Evolutionary conservation across 768 basidiomycete genomes (phyloP).

Genomic region (Pleurotus eryngii): DNA sequence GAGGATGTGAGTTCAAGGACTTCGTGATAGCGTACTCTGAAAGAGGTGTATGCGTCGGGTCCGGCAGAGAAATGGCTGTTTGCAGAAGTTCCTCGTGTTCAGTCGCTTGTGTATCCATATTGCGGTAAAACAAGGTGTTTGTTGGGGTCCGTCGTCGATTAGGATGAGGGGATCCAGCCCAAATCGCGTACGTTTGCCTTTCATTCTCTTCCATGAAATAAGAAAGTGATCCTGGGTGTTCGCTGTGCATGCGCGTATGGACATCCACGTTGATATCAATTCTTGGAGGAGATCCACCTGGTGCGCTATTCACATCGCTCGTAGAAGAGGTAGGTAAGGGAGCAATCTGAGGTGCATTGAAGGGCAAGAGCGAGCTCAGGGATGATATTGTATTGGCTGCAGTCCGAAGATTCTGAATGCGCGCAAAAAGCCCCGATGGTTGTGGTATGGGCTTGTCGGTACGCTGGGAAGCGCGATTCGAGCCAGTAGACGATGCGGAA

Average conservation of each 20-base stretch:
- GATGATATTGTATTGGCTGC: slow-evolving; percentile 5
- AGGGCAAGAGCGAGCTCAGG: background rate
- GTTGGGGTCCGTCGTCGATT: background rate
- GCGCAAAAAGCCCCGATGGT: slow-evolving; percentile 1
- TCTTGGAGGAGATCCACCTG: background rate
- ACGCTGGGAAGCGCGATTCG: background rate
- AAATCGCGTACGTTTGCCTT: background rate
- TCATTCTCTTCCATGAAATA: background rate
- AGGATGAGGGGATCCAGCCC: slow-evolving; percentile 5
- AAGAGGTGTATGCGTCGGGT: background rate
- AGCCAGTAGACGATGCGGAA: background rate
- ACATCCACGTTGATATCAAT: slow-evolving; percentile 4
- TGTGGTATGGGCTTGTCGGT: background rate
- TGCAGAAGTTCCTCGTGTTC: background rate
- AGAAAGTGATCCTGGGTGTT: background rate
- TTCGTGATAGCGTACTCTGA: background rate
- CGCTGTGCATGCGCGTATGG: background rate
- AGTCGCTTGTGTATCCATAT: background rate
- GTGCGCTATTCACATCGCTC: background rate
- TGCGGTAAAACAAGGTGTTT: background rate
- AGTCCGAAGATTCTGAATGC: slow-evolving; percentile 1
- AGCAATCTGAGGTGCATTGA: background rate
- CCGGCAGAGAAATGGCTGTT: background rate
- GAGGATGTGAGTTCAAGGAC: background rate
- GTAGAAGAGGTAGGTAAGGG: background rate